Evolutionary conservation across 2,329 filamentous ascomycete genomes (phyloP).

Genomic region (Colletotrichum destructivum): DNA sequence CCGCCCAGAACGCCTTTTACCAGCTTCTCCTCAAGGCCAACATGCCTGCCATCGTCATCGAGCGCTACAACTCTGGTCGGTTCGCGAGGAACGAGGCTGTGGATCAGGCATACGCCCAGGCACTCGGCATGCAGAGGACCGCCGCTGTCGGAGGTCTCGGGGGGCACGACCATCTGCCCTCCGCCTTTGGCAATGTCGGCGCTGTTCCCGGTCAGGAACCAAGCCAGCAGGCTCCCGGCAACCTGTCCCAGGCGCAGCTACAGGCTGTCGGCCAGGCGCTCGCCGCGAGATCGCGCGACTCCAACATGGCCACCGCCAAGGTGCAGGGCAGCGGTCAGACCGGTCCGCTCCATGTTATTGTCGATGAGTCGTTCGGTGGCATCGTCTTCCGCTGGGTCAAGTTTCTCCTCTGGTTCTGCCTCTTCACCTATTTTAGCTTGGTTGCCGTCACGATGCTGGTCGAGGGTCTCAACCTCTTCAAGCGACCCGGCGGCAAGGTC

Average conservation of each 20-base stretch:
- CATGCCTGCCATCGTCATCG: conserved; percentile 92
- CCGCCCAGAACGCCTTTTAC: conserved; percentile 94
- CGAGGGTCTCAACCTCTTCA: conserved; percentile 84
- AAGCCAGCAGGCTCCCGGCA: conserved; percentile 48
- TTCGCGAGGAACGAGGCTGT: conserved; percentile 86
- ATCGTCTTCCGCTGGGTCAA: conserved; percentile 93
- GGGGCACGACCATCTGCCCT: conserved; percentile 29
- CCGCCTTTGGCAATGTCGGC: conserved; percentile 44
- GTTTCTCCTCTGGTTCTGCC: conserved; percentile 83
- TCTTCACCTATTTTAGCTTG: conserved; percentile 85
- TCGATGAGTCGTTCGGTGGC: conserved; percentile 88
- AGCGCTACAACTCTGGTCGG: conserved; percentile 88
- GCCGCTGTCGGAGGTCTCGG: conserved; percentile 36
- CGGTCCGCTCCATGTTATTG: conserved; percentile 93
- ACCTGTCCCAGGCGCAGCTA: conserved; percentile 73
- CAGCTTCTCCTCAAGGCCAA: conserved; percentile 90
- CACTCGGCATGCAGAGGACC: conserved; percentile 66
- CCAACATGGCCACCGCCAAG: conserved; percentile 72
- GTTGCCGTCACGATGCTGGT: conserved; percentile 86
- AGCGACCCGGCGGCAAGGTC: conserved; percentile 81
- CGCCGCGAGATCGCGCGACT: conserved; percentile 78
- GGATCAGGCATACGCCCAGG: conserved; percentile 85
- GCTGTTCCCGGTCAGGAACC: conserved; percentile 50
- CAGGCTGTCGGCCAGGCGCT: conserved; percentile 88
- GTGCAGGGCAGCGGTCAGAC: conserved; percentile 76